A percentile compares a stretch with the other conserved stretches of the same genome.
Conservation (phyloP, 179 eudicot species). For the Silene coronaria region DNA sequence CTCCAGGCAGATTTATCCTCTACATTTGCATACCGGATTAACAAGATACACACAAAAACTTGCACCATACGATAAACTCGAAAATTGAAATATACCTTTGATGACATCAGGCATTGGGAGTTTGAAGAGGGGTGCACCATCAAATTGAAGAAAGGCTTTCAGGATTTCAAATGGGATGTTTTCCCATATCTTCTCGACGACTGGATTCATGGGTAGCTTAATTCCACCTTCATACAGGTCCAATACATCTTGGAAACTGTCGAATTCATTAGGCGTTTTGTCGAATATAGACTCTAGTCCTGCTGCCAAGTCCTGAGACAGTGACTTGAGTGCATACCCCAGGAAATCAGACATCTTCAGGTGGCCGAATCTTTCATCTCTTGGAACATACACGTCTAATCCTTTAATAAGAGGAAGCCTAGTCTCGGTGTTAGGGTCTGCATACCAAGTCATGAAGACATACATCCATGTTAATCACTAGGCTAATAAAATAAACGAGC, state of each 20-base stretch:
- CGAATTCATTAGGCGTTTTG: constrained; percentile 61
- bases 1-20: constrained; percentile 77
- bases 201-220: constrained; percentile 29
- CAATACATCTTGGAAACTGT: constrained; percentile 56
- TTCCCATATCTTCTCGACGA: constrained; percentile 35
- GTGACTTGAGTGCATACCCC: constrained; percentile 51
- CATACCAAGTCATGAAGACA: not conserved
- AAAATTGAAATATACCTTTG: constrained; percentile 40
- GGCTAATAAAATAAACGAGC: not conserved
- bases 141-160: constrained; percentile 43
- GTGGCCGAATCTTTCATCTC: constrained; percentile 66
- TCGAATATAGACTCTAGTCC: constrained; percentile 45
- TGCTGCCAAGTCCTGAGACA: constrained; percentile 47
- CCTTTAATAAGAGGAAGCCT: constrained; percentile 47
- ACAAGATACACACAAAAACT: not conserved
- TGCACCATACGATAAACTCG: no score
- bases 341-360: constrained; percentile 66
- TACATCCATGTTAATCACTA: not conserved
- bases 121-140: constrained; percentile 49
- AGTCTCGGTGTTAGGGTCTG: constrained; percentile 69
- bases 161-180: constrained; percentile 51
- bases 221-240: constrained; percentile 54
- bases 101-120: constrained; percentile 66
- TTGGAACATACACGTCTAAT: constrained; percentile 65
- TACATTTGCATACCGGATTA: constrained; percentile 10